Conservation (phyloP, 2,329 filamentous ascomycete genomes). For the Meredithiella fracta region DNA sequence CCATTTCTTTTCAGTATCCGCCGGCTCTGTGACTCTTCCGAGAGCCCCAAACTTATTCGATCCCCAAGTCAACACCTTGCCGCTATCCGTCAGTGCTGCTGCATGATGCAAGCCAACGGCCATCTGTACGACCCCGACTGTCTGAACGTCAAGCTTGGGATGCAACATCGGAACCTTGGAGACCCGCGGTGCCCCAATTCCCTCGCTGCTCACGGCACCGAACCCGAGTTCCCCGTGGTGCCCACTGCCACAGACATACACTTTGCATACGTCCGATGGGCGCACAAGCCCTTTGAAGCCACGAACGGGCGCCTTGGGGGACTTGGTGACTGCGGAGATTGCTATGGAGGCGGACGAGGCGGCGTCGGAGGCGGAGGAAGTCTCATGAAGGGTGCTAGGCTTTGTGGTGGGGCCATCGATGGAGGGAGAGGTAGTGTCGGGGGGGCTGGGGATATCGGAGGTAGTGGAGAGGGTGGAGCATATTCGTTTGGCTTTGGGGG, state of each 20-base stretch:
- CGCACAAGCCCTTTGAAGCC: background rate
- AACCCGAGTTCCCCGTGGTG: constrained; percentile 45
- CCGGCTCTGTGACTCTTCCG: constrained; percentile 32
- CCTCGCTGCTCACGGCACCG: constrained; percentile 37
- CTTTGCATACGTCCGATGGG: constrained; percentile 20
- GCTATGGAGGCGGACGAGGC: background rate
- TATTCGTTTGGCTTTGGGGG: background rate
- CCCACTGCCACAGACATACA: constrained; percentile 47
- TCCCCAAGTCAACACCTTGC: constrained; percentile 48
- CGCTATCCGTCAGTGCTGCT: constrained; percentile 43
- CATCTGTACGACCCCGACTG: constrained; percentile 42
- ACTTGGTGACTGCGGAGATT: background rate
- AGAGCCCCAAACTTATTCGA: constrained; percentile 51
- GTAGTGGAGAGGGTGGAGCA: background rate
- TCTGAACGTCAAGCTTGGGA: constrained; percentile 32
- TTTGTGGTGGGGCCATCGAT: too few relatives aligned
- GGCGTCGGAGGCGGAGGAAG: too few relatives aligned
- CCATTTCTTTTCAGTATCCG: background rate
- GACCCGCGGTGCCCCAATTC: background rate
- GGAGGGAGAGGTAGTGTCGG: too few relatives aligned
- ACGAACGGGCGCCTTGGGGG: background rate
- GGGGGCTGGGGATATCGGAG: background rate
- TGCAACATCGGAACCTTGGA: constrained; percentile 30
- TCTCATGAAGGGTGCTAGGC: too few relatives aligned
- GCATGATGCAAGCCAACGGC: constrained; percentile 49